These are phyloP conservation scores for Macaranga tanarius DNA, from an alignment of 441 rosid genomes.

Conservation along the genomic window DNA sequence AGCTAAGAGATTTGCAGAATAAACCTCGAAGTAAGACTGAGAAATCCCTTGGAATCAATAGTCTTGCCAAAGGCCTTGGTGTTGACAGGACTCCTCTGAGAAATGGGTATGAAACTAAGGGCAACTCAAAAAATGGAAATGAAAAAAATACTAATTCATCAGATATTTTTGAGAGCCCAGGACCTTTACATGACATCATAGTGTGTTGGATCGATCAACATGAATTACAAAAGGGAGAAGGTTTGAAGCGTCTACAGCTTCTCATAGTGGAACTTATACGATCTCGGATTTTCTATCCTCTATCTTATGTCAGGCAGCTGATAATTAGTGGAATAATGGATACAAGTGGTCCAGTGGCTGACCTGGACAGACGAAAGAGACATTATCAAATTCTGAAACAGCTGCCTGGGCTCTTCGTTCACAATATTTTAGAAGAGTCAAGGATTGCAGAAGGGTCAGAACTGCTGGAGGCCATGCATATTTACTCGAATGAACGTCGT, in stretches of 20 bases:
- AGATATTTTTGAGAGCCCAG: constrained; percentile 85
- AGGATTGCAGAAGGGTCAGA: constrained; percentile 59
- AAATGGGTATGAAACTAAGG: constrained; percentile 37
- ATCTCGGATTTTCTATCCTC: constrained; percentile 86
- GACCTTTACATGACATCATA: constrained; percentile 89
- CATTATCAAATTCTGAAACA: constrained; percentile 83
- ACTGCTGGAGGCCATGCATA: constrained; percentile 59
- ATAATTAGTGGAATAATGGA: constrained; percentile 90
- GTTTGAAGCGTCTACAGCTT: constrained; percentile 75
- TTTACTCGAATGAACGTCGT: constrained; percentile 82
- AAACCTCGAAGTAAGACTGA: constrained; percentile 42
- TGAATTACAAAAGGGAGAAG: constrained; percentile 73
- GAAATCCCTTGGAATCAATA: constrained; percentile 36
- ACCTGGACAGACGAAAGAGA: constrained; percentile 61
- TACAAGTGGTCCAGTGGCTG: constrained; percentile 43
- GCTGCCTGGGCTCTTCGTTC: constrained; percentile 71
- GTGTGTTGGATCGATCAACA: constrained; percentile 99
- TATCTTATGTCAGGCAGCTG: constrained; percentile 92
- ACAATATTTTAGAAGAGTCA: constrained; percentile 66
- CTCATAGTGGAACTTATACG: constrained; percentile 77
- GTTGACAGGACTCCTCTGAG: constrained; percentile 34
- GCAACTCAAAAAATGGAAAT: constrained; percentile 23
- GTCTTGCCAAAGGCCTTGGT: constrained; percentile 36
- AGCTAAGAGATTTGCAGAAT: constrained; percentile 59
- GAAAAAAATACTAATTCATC: constrained; percentile 29